These are phyloP conservation scores for Gossypium rotundifolium DNA, from an alignment of 345 rosid species.

Conservation along the genomic window DNA sequence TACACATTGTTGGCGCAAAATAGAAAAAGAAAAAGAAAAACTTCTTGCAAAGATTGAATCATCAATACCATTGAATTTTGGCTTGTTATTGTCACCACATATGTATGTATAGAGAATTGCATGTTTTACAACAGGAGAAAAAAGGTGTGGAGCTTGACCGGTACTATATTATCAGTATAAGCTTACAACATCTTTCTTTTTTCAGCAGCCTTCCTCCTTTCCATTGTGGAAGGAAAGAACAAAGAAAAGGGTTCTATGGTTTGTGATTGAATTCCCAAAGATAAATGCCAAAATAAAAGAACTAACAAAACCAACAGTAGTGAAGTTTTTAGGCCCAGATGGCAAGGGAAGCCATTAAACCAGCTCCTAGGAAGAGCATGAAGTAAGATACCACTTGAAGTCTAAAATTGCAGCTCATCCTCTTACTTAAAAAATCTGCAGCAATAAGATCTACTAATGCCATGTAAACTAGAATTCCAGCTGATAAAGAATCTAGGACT, in stretches of 20 bases:
- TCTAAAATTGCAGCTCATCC: slow-evolving; percentile 81
- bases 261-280: background rate
- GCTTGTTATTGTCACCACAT: background rate
- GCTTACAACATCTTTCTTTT: background rate
- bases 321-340: slow-evolving; percentile 49
- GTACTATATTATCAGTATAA: background rate
- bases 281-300: background rate
- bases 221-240: background rate
- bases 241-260: background rate
- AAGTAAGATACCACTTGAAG: slow-evolving; percentile 61
- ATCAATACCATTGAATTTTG: background rate
- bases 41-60: background rate
- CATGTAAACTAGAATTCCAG: slow-evolving; percentile 90
- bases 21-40: too few species aligned
- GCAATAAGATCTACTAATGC: slow-evolving; percentile 90
- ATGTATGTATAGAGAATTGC: background rate
- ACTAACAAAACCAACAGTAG: background rate
- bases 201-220: background rate
- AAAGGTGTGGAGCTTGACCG: background rate
- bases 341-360: slow-evolving; percentile 81
- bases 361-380: slow-evolving; percentile 86
- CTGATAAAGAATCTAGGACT: slow-evolving; percentile 68
- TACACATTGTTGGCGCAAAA: too few species aligned
- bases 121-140: background rate
- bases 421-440: slow-evolving; percentile 82